A percentile compares a stretch with the other conserved stretches of the same genome.
Evolutionary conservation across 2,329 filamentous ascomycete species (phyloP).

Genomic region (Claviceps pazoutovae): DNA sequence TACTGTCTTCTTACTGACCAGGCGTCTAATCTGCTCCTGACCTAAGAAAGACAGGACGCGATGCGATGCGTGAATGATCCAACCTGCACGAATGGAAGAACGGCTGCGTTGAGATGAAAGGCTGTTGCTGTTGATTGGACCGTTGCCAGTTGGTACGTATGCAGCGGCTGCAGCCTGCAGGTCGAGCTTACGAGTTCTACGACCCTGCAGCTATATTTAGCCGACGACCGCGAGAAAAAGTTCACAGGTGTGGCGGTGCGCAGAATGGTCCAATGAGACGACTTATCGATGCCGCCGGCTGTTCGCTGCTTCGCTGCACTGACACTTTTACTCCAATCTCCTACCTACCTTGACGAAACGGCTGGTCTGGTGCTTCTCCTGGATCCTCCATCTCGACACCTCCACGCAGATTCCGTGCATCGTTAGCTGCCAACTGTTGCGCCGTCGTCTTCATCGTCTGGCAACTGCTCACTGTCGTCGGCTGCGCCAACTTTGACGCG

Average conservation of each 20-base stretch:
- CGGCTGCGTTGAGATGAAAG: no score
- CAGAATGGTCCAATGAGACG: neutral
- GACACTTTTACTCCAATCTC: neutral
- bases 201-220: neutral
- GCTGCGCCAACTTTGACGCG: slow-evolving; percentile 1
- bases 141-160: neutral
- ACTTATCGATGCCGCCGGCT: neutral
- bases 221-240: no score
- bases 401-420: neutral
- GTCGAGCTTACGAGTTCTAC: neutral
- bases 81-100: no score
- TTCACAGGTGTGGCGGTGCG: no score
- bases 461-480: neutral
- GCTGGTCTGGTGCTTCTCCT: neutral
- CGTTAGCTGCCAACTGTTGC: neutral
- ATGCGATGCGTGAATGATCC: no score
- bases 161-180: neutral
- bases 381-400: neutral
- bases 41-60: no score
- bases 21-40: no score
- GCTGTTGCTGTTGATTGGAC: neutral
- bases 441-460: neutral
- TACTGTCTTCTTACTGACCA: no score
- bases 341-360: neutral
- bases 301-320: neutral